Percentiles rank a stretch among this genome's conserved stretches.
These are phyloP conservation scores for Pascua guehoae DNA, from an alignment of 1,284 basidiomycete genomes.

Conservation along the genomic window DNA sequence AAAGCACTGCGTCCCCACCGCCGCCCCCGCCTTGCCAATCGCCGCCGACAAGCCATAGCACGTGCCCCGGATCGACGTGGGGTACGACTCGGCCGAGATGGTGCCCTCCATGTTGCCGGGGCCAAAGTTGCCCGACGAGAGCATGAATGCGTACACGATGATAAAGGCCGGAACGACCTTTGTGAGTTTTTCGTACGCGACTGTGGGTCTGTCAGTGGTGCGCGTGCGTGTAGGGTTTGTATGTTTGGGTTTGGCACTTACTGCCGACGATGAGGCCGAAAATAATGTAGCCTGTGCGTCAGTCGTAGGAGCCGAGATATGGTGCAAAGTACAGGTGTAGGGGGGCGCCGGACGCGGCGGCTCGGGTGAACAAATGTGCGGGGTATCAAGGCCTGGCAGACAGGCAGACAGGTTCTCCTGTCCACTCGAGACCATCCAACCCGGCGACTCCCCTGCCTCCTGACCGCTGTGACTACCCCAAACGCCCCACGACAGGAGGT, in stretches of 20 bases:
- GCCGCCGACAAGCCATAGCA: constrained; percentile 65
- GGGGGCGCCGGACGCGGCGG: no score
- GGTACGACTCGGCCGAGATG: constrained; percentile 57
- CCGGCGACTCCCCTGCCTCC: no score
- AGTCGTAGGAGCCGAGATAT: not conserved
- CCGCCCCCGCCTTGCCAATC: constrained; percentile 71
- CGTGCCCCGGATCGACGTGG: constrained; percentile 66
- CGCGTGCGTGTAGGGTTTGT: not conserved
- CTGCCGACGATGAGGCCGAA: constrained; percentile 68
- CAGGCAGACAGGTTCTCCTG: no score
- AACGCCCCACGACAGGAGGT: no score
- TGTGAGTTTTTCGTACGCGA: constrained; percentile 62
- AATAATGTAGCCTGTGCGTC: constrained; percentile 52
- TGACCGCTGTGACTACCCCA: no score
- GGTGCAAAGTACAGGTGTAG: no score
- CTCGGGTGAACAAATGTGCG: no score
- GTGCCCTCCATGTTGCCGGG: constrained; percentile 71
- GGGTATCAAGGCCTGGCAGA: no score
- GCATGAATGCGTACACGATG: constrained; percentile 23
- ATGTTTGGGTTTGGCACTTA: constrained; percentile 15
- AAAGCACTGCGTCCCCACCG: constrained; percentile 70
- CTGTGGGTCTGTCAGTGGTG: not conserved
- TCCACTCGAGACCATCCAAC: no score
- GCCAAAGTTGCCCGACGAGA: constrained; percentile 61
- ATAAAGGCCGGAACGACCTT: constrained; percentile 55